A percentile compares a stretch with the other conserved stretches of the same genome.
Conservation (phyloP, 768 basidiomycete species). For the Auriscalpium vulgare region DNA sequence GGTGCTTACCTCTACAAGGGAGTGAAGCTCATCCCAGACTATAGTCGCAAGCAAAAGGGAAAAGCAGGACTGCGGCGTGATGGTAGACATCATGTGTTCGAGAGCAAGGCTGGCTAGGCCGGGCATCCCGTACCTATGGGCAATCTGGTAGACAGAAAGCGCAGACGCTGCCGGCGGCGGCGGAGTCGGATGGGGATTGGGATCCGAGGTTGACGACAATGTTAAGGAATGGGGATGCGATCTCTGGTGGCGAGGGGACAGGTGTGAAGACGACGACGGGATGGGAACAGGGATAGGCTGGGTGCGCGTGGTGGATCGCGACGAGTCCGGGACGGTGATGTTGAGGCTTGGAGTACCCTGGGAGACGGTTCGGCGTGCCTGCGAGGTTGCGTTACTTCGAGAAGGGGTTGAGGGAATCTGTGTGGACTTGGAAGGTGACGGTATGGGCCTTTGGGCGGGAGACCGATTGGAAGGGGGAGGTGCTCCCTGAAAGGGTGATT, state of each 20-base stretch:
- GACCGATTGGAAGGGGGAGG: background rate
- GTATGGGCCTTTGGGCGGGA: background rate
- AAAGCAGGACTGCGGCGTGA: constrained; percentile 61
- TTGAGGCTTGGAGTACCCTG: constrained; percentile 1
- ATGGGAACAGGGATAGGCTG: constrained; percentile 37
- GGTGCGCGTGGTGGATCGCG: constrained; percentile 21
- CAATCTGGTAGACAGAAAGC: constrained; percentile 66
- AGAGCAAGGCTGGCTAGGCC: constrained; percentile 57
- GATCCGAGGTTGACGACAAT: constrained; percentile 40
- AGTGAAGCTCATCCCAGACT: constrained; percentile 56
- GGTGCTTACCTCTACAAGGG: constrained; percentile 46
- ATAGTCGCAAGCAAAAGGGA: constrained; percentile 61
- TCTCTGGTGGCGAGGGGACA: constrained; percentile 39
- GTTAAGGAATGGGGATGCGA: constrained; percentile 23
- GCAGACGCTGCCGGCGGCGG: constrained; percentile 61
- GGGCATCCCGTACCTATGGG: constrained; percentile 67
- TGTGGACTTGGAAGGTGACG: background rate
- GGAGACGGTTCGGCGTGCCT: background rate
- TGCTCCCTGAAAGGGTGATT: constrained; percentile 7
- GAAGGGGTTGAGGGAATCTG: background rate
- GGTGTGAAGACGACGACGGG: constrained; percentile 33
- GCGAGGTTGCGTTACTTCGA: too few species aligned
- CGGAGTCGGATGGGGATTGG: constrained; percentile 63
- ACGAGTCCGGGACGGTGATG: constrained; percentile 3
- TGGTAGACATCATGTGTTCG: constrained; percentile 64